Conservation (phyloP, 805 yeast genomes). For the Starmerella roubikii region DNA sequence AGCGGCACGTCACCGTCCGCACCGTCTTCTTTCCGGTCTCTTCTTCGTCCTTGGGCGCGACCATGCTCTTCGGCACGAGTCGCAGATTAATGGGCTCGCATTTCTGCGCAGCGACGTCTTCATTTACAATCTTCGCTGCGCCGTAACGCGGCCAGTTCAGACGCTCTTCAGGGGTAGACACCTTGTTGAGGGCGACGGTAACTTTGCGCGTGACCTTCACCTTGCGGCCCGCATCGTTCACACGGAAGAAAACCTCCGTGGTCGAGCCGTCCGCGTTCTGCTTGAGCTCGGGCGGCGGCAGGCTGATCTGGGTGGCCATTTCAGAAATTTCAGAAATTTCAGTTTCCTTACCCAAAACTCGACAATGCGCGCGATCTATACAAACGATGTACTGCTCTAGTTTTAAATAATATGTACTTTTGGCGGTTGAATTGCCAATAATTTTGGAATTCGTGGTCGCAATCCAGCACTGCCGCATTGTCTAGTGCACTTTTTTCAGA, state of each 20-base stretch:
- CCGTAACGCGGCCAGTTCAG: constrained; percentile 84
- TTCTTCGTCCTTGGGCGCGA: constrained; percentile 33
- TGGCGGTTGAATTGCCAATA: too few species aligned
- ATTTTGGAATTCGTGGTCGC: too few species aligned
- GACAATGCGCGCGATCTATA: too few species aligned
- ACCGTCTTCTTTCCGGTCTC: constrained; percentile 36
- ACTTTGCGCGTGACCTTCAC: constrained; percentile 79
- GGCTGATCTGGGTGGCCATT: constrained; percentile 3
- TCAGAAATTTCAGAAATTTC: too few species aligned
- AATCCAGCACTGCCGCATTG: too few species aligned
- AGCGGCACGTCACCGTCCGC: constrained; percentile 51
- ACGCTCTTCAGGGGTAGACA: constrained; percentile 79
- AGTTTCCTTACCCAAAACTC: too few species aligned
- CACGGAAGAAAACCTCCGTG: constrained; percentile 64
- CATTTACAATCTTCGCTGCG: constrained; percentile 36
- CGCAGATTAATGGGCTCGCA: constrained; percentile 12
- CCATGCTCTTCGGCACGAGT: constrained; percentile 11
- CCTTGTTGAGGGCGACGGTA: constrained; percentile 61
- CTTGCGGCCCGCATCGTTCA: constrained; percentile 59
- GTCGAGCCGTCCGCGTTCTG: constrained; percentile 35
- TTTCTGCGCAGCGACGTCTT: constrained; percentile 20
- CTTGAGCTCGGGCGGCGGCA: constrained; percentile 11
- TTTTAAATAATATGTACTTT: too few species aligned
- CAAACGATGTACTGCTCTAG: too few species aligned
- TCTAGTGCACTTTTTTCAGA: too few species aligned